phyloP scores from a whole-genome alignment of 2,329 filamentous ascomycete species.

The Xylaria sp. region DNA sequence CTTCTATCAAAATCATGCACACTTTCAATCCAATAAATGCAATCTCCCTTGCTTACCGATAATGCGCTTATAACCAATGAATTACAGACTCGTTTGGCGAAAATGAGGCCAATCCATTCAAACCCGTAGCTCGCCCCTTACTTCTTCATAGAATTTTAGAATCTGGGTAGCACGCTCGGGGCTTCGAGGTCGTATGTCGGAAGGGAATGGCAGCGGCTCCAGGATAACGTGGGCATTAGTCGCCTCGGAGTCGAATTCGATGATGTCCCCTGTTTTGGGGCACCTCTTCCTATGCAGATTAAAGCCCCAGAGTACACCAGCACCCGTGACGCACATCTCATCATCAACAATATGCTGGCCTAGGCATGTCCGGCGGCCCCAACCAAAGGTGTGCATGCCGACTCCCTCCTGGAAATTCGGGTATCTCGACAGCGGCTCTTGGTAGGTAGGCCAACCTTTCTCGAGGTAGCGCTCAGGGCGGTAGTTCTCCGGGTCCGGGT shows the following conservation, averaged over 20 bases:
- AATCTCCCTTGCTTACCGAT: not conserved
- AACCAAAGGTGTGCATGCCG: slow-evolving; percentile 68
- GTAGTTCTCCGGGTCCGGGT: slow-evolving; percentile 68
- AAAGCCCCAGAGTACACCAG: slow-evolving; percentile 57
- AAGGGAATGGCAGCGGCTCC: slow-evolving; percentile 54
- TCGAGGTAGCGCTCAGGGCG: slow-evolving; percentile 68
- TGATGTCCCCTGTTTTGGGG: slow-evolving; percentile 47
- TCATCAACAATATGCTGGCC: slow-evolving; percentile 67
- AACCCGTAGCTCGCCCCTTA: slow-evolving; percentile 42
- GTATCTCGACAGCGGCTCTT: slow-evolving; percentile 66
- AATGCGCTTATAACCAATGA: not conserved
- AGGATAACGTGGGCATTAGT: slow-evolving; percentile 60
- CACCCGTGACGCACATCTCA: slow-evolving; percentile 58
- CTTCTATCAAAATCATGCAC: slow-evolving; percentile 1
- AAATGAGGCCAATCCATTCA: not conserved
- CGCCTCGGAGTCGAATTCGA: slow-evolving; percentile 55
- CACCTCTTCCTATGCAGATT: slow-evolving; percentile 49
- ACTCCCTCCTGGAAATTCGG: slow-evolving; percentile 64
- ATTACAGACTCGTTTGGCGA: not conserved
- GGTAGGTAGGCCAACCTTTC: slow-evolving; percentile 66
- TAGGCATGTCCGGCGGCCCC: slow-evolving; percentile 66
- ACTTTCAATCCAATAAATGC: not conserved
- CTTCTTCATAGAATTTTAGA: slow-evolving; percentile 45
- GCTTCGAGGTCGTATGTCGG: slow-evolving; percentile 51
- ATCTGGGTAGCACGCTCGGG: slow-evolving; percentile 47